Evolutionary conservation across 192 early-diverging fungal species (phyloP).

Genomic region (Linnemannia hyalina): DNA sequence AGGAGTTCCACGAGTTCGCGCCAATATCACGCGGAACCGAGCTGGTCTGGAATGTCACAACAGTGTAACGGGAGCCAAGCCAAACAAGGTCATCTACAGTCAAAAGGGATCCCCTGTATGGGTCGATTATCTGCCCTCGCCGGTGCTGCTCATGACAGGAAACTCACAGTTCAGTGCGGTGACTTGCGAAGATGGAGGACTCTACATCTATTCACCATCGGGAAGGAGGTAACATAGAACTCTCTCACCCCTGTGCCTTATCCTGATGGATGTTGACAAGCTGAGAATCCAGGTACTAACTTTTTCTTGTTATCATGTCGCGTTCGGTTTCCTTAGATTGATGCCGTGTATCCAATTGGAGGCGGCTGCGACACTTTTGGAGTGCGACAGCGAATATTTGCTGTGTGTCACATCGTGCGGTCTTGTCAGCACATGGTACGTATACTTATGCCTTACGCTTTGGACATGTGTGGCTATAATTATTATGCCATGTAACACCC

Average conservation of each 20-base stretch:
- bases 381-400: conserved; percentile 69
- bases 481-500: not conserved
- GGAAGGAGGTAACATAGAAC: conserved; percentile 70
- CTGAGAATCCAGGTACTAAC: too few relatives aligned
- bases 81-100: conserved; percentile 64
- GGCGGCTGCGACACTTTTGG: conserved; percentile 69
- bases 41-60: conserved; percentile 51
- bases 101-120: conserved; percentile 66
- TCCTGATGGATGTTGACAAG: not conserved
- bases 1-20: conserved; percentile 61
- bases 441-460: not conserved
- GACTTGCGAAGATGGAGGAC: conserved; percentile 73
- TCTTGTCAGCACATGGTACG: conserved; percentile 76
- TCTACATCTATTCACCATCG: conserved; percentile 74
- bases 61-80: conserved; percentile 36
- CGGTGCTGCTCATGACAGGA: conserved; percentile 73
- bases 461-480: not conserved
- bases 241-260: not conserved
- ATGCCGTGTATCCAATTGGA: conserved; percentile 77
- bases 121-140: conserved; percentile 68
- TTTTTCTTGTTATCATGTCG: conserved; percentile 1
- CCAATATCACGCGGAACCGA: conserved; percentile 47
- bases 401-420: conserved; percentile 76
- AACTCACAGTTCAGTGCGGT: conserved; percentile 70
- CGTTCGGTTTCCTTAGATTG: conserved; percentile 59